Base-by-base conservation (phyloP, 2,329 filamentous ascomycete species). In the Penicillium sp. region DNA sequence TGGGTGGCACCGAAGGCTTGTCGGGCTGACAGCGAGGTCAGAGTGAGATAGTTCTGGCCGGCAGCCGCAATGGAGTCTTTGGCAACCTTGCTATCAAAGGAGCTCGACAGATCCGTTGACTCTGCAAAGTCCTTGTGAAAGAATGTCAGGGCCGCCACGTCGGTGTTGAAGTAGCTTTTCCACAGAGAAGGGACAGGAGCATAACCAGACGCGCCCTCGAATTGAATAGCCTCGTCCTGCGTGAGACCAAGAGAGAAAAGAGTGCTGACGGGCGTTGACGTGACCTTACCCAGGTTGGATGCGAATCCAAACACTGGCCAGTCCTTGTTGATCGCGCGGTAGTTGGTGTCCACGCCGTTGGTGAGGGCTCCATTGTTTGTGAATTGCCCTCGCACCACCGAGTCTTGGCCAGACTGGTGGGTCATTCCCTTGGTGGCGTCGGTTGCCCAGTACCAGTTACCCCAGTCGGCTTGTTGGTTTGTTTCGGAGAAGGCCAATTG, bases 251-350 rank as follows among this genome's bases (percentile, higher is more conserved):
- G 69, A 0, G 76, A 71, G 58, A 78, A 80, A 3, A 79, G 60
- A 3, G 70, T 71, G 45, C 63, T 68, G 1, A 63, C 64, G 2
- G 65, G 46, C 9, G 62, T 51, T 0, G 64, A 58, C 2, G 60
- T 58, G 0, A 81, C 71, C 2, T 61, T 62, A 9, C 76, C 77
- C 28, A 81, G 62, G 44, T 79, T 66, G 24, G 73, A 63, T 11
- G 77, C 68, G 54, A 79, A 79, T 6, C 66, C 78, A 57, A 80
- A 79, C 0, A 79, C 76, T 1, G 76, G 78, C 67, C 73, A 81
- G 24, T 67, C 55, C 24, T 70, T 59, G 28, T 70, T 73, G 55
- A 79, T 76, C 3, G 71, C 70, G 27, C 78, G 71, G 53, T 73
- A 81, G 35, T 72, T 66, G n/a, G 62, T 67, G 53, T 81, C 76